These are phyloP conservation scores for Lepidium aucheri DNA, from an alignment of 345 rosid species.

Conservation along the genomic window DNA sequence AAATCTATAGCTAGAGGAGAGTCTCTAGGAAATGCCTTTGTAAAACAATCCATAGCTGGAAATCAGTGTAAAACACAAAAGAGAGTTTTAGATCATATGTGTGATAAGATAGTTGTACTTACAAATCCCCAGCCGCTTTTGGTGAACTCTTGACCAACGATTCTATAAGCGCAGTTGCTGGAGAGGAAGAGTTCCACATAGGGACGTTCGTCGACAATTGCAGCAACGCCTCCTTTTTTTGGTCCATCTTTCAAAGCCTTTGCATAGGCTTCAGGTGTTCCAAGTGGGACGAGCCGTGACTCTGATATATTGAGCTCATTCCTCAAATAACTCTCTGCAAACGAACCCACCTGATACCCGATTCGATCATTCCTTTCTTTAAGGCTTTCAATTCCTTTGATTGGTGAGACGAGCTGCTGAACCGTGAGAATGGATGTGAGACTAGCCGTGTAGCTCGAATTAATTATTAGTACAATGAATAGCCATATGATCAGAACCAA, in stretches of 20 bases:
- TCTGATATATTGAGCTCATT: conserved; percentile 65
- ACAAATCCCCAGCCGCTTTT: conserved; percentile 96
- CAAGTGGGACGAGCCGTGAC: conserved; percentile 66
- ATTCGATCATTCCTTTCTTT: conserved; percentile 52
- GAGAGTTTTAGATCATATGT: not conserved
- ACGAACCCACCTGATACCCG: conserved; percentile 87
- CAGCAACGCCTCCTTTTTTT: conserved; percentile 76
- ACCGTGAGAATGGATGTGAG: conserved; percentile 91
- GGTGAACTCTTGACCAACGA: conserved; percentile 78
- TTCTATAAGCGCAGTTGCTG: conserved; percentile 61
- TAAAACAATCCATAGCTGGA: not conserved
- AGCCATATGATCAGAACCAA: conserved; percentile 85
- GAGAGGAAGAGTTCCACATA: conserved; percentile 76
- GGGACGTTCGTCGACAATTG: conserved; percentile 79
- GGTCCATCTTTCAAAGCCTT: conserved; percentile 66
- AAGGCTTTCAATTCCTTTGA: conserved; percentile 77
- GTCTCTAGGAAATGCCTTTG: conserved; percentile 87
- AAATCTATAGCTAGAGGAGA: conserved; percentile 78
- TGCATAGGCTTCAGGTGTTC: conserved; percentile 78
- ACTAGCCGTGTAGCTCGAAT: conserved; percentile 96
- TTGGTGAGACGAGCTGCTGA: conserved; percentile 71
- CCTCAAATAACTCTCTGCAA: conserved; percentile 65
- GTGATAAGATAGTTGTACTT: not conserved
- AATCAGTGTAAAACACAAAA: not conserved
- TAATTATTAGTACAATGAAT: conserved; percentile 81